Evolutionary conservation across 1,139 yeast genomes (phyloP).

Genomic region (Pichia sp.): DNA sequence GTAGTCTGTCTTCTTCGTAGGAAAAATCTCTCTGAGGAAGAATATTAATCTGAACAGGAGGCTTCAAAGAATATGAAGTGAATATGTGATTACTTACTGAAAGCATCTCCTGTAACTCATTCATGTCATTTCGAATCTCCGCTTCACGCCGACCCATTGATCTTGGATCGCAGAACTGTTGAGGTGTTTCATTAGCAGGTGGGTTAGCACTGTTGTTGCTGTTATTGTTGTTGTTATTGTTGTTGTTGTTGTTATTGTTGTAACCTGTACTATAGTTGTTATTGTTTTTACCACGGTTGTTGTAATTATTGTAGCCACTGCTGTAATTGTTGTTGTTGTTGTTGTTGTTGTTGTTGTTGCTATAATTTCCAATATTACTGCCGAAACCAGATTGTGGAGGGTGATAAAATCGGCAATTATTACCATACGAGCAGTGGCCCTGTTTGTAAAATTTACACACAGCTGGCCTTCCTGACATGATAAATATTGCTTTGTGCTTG

Average conservation of each 20-base stretch:
- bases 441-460: constrained; percentile 42
- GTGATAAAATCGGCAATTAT: constrained; percentile 39
- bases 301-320: constrained; percentile 2
- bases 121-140: constrained; percentile 32
- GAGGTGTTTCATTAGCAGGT: constrained; percentile 3
- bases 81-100: constrained; percentile 25
- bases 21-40: constrained; percentile 54
- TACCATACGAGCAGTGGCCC: constrained; percentile 36
- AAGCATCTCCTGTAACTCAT: constrained; percentile 14
- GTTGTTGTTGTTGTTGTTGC: not conserved
- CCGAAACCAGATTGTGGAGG: constrained; percentile 13
- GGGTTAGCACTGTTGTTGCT: not conserved
- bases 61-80: constrained; percentile 36
- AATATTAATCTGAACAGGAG: constrained; percentile 40
- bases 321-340: constrained; percentile 1
- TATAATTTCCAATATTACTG: not conserved
- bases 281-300: constrained; percentile 1
- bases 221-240: constrained; percentile 10
- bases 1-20: constrained; percentile 51
- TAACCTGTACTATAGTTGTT: not conserved
- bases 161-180: constrained; percentile 16
- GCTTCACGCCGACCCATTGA: constrained; percentile 18
- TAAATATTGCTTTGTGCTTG: no score
- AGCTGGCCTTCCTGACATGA: constrained; percentile 14
- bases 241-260: constrained; percentile 6